phyloP scores from a whole-genome alignment of 371 early-diverging fungal species.

The Furculomyces boomerangus region DNA sequence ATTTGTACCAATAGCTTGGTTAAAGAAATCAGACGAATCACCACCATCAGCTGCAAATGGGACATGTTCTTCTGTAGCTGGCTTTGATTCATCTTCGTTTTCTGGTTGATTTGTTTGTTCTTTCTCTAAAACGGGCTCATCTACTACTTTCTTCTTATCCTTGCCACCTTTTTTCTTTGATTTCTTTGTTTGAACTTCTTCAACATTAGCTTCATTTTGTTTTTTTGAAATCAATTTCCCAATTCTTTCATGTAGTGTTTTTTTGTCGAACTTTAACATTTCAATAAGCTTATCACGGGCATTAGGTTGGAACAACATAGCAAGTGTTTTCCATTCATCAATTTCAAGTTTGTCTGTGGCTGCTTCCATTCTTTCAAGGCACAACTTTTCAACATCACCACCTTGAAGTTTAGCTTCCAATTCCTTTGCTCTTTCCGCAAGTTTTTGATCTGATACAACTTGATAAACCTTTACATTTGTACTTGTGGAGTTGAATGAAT shows the following conservation, averaged over 20 bases:
- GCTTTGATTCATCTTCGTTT: background rate
- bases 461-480: constrained; percentile 29
- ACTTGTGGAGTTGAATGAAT: constrained; percentile 29
- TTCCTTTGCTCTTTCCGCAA: constrained; percentile 14
- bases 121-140: background rate
- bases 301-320: constrained; percentile 54
- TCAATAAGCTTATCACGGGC: constrained; percentile 66
- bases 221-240: constrained; percentile 4
- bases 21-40: constrained; percentile 4
- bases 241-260: constrained; percentile 25
- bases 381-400: constrained; percentile 11
- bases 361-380: constrained; percentile 28
- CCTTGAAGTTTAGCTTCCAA: constrained; percentile 11
- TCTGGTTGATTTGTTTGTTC: background rate
- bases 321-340: constrained; percentile 66
- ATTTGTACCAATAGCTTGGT: background rate
- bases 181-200: background rate
- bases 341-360: constrained; percentile 27
- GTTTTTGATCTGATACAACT: constrained; percentile 27
- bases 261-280: constrained; percentile 69
- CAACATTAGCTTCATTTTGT: background rate
- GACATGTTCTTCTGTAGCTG: background rate
- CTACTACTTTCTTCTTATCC: background rate
- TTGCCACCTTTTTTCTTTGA: background rate
- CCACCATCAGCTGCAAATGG: constrained; percentile 2